Evolutionary conservation across 2,329 filamentous ascomycete genomes (phyloP), one percentile per base, ranked within the genome.

Genomic region (Venturia nashicola): DNA sequence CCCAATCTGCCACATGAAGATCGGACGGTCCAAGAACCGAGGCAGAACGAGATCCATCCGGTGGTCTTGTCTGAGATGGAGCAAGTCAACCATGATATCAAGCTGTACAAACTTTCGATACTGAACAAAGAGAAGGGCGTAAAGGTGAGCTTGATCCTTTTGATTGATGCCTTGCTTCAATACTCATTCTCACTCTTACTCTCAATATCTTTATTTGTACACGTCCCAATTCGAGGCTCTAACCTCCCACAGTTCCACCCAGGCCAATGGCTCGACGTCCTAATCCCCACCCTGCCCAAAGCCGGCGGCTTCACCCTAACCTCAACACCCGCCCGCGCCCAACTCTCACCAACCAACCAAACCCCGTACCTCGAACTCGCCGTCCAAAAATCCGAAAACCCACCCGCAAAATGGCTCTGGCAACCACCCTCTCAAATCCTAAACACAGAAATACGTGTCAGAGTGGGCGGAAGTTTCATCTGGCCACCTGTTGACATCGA

Each of bases 251-350:
- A 89, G 81, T 95, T 94, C 75, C 80, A 86, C 6, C 85, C 91
- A 5, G 91, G 91, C 63, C 91, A 96, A 79, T 96, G 91, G 90
- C 81, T 96, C 64, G 91, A 96, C 72, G 86, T 91, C 7, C 87
- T 88, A 72, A 82, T 91, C 62, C 90, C 91, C 1, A 79, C 78
- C 44, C 76, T 90, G 55, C 70, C 81, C 54, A 85, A 87, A 72
- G 86, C 90, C 3, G 91, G 91, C 42, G 91, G 91, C 65, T 96
- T 96, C 78, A 96, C 91, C 51, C 88, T 96, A 67, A 93, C 90
- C 7, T 94, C 89, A 1, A 77, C 87, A 0, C 90, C 90, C 0
- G 81, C 80, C 51, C 81, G 83, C 3, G 66, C 73, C 27, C 66
- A 72, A 59, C n/a, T 70, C 71, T 12, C 68, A 68, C 2, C 23